These are phyloP conservation scores for Penicillium sumatraense DNA, from an alignment of 2,329 filamentous ascomycete genomes.

Conservation along the genomic window DNA sequence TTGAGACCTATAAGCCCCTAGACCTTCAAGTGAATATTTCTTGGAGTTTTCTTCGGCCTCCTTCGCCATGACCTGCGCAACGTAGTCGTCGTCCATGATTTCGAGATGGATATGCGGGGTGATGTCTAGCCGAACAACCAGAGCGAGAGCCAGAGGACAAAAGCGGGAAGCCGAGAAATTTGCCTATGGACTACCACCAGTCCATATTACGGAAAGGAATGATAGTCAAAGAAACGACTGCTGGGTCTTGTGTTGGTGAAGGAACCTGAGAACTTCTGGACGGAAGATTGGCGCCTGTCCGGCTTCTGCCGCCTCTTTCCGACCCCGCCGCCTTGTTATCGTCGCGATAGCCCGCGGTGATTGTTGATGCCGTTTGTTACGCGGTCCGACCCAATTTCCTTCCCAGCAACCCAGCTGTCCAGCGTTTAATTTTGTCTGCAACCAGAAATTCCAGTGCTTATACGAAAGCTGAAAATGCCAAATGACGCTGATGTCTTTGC, in stretches of 20 bases:
- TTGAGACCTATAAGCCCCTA: constrained; percentile 67
- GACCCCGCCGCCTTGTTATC: constrained; percentile 5
- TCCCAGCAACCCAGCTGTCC: neutral
- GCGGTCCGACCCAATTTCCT: neutral
- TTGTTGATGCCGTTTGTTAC: neutral
- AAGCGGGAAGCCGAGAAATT: neutral
- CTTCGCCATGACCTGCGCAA: constrained; percentile 76
- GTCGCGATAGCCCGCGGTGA: constrained; percentile 8
- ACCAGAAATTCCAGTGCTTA: neutral
- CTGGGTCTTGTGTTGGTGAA: neutral
- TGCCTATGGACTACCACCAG: neutral
- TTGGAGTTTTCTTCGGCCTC: constrained; percentile 77
- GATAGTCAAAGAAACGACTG: neutral
- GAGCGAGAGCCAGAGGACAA: neutral
- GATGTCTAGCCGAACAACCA: neutral
- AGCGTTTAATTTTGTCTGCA: neutral
- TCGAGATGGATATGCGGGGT: constrained; percentile 29
- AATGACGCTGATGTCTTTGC: constrained; percentile 30
- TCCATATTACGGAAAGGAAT: neutral
- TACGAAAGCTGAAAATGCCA: constrained; percentile 17
- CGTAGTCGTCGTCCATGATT: constrained; percentile 59
- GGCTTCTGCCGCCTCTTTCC: neutral
- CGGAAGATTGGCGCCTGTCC: neutral
- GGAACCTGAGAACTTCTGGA: neutral
- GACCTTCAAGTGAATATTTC: constrained; percentile 74